Base-by-base conservation (phyloP, 2,329 filamentous ascomycete genomes). In the Fusarium heterosporum region DNA sequence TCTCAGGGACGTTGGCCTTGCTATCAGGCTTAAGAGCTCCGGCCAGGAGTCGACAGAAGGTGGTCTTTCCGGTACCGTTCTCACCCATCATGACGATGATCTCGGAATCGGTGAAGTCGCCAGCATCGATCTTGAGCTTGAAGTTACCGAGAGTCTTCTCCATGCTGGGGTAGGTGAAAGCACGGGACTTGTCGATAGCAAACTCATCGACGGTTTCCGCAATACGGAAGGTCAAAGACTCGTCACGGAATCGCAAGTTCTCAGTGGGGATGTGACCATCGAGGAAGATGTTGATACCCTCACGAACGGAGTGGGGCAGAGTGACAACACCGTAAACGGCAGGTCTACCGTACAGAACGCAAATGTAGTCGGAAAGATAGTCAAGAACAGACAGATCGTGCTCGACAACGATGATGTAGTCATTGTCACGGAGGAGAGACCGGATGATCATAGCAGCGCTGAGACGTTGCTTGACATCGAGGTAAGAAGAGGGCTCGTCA, bases 41-140 rank as follows among this genome's bases (percentile, higher is more conserved):
- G 58, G 96, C 96, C 70, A 99, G 86, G 83, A 99, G 91, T 77
- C 91, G 93, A 85, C 95, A 98, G 86, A 99, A 99, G 7, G 96
- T 99, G 2, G 96, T 99, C 86, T 99, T 97, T 79, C 96, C 96
- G 34, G 96, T 99, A 82, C 96, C 96, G 82, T 99, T 99, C 84
- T 98, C 95, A 72, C 96, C 96, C 96, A 99, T 98, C 93, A 99
- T 97, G 80, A 99, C 96, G 58, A 99, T 89, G 72, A 99, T 99
- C 78, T 99, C 96, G 1, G 96, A 99, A 79, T 99, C 95, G 19
- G 96, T 98, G 78, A 99, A 99, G 63, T 90, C 85, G 72, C 96
- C 96, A 25, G 87, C 58, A 45, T 98, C 91, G 69, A 99, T 89
- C 58, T 81, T 86, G 49, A 99, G 88, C 74, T 91, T 88, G 87